Evolutionary conservation across 1,284 basidiomycete genomes (phyloP).

Genomic region (Ceratobasidium theobromae): DNA sequence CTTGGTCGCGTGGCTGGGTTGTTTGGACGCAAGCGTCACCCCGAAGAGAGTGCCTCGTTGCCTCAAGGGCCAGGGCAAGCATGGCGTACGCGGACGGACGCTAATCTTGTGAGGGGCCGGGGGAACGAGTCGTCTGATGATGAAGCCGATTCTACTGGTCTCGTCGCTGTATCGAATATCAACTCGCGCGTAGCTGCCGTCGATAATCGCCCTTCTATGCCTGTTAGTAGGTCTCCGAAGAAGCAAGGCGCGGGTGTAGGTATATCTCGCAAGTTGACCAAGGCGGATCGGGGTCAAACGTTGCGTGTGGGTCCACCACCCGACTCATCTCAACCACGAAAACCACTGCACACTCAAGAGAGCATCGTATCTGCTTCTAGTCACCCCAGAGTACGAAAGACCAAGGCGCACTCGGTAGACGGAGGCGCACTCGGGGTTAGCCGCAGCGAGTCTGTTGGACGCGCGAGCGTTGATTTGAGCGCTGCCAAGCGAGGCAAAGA

Average conservation of each 20-base stretch:
- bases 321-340: conserved; percentile 11
- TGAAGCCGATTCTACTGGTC: not conserved
- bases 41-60: not conserved
- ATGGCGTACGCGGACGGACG: conserved; percentile 19
- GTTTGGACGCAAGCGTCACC: conserved; percentile 25
- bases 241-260: not conserved
- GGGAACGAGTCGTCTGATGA: conserved; percentile 27
- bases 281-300: conserved; percentile 21
- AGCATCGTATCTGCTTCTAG: conserved; percentile 10
- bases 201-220: conserved; percentile 2
- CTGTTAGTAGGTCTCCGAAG: not conserved
- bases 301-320: conserved; percentile 26
- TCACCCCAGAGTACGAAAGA: not conserved
- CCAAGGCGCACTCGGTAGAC: conserved; percentile 11
- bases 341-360: conserved; percentile 1
- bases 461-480: too few relatives aligned
- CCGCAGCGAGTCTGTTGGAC: too few relatives aligned
- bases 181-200: conserved; percentile 5
- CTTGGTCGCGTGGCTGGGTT: conserved; percentile 28
- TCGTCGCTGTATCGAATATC: conserved; percentile 19
- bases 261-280: conserved; percentile 27
- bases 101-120: not conserved
- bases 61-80: not conserved
- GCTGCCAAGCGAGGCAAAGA: too few relatives aligned
- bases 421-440: conserved; percentile 25